Evolutionary conservation across 306 rosid species (phyloP).

Genomic region (Castanea sativa): DNA sequence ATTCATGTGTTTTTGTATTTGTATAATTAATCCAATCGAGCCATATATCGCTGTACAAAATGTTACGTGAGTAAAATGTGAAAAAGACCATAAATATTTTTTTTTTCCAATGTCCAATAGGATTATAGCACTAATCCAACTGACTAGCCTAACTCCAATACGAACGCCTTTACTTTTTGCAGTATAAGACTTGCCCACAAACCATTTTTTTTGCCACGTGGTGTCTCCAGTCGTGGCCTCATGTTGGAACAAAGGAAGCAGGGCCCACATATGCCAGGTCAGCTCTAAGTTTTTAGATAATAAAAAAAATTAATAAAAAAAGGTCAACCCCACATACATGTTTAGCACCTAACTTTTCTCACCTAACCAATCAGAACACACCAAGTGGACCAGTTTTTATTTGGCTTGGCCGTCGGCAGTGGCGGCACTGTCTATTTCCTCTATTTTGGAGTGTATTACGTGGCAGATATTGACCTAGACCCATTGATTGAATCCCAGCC

Average conservation of each 20-base stretch:
- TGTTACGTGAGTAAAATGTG: too few species aligned
- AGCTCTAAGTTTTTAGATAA: not conserved
- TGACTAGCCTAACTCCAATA: not conserved
- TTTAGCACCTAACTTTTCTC: slow-evolving; percentile 15
- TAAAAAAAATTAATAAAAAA: too few species aligned
- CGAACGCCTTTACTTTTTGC: not conserved
- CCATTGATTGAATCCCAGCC: not conserved
- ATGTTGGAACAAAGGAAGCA: slow-evolving; percentile 57
- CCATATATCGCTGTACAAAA: too few species aligned
- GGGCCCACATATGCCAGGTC: slow-evolving; percentile 27
- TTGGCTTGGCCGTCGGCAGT: slow-evolving; percentile 17
- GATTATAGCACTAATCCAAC: not conserved
- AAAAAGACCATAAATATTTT: too few species aligned
- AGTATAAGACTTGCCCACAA: not conserved
- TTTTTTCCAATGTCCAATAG: too few species aligned
- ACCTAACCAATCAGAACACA: slow-evolving; percentile 4
- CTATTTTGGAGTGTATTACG: slow-evolving; percentile 1
- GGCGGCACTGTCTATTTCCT: slow-evolving; percentile 24
- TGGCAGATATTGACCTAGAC: not conserved
- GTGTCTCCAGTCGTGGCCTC: not conserved
- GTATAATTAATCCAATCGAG: too few species aligned
- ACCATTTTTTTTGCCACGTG: slow-evolving; percentile 14
- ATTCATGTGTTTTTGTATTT: too few species aligned
- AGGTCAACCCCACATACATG: slow-evolving; percentile 2
- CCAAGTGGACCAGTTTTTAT: slow-evolving; percentile 17